Base-by-base conservation (phyloP, 768 basidiomycete genomes). In the Boletus coccyginus region DNA sequence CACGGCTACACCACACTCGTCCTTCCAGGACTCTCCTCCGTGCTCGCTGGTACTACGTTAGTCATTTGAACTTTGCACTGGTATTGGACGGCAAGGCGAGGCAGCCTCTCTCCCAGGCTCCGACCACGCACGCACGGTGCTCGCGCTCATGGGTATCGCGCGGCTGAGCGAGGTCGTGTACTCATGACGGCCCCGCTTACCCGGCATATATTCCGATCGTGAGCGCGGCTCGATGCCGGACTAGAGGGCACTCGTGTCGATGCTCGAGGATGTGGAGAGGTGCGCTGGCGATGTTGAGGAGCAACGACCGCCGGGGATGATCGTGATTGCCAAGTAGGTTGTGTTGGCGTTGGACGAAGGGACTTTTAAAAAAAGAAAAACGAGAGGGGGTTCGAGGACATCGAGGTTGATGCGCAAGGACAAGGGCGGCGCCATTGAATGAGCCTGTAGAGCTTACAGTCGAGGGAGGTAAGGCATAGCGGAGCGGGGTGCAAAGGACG, bases 101-200 rank as follows among this genome's bases (percentile, higher is more conserved):
- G 81, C 82, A 11, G 92, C 95, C 17, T 77, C 79, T 43, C 74
- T 98, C n/a, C 96, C 95, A 0, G 89, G 87, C 6, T 98, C 98
- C 73, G 85, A 89, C 60, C 82, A 94, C 10, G 75, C 78, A 2
- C 78, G 92, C 53, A 95, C 94, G 1, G 75, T 96, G 14, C 81
- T 94, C 51, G 77, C 98, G 35, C 78, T 98, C 49, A 98, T 99
- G 97, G 94, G 96, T 43, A 92, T 98, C 27, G 97, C 96, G 1
- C 77, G 94, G 27, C 79, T 98, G 5, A 65, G 74, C 8, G 80
- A 86, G 55, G 84, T 98, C 24, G 76, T 98, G 82, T 87, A 10
- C 77, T 98, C 29, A 57, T 70, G 35, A 5, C 58, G 61, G 86
- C 6, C 63, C 69, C 1, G 77, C 79, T 0, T 99, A 93, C 69